Percentiles rank a stretch among this genome's conserved stretches.
Conservation (phyloP, 116 monocot species). For the Trichopus zeylanicus region DNA sequence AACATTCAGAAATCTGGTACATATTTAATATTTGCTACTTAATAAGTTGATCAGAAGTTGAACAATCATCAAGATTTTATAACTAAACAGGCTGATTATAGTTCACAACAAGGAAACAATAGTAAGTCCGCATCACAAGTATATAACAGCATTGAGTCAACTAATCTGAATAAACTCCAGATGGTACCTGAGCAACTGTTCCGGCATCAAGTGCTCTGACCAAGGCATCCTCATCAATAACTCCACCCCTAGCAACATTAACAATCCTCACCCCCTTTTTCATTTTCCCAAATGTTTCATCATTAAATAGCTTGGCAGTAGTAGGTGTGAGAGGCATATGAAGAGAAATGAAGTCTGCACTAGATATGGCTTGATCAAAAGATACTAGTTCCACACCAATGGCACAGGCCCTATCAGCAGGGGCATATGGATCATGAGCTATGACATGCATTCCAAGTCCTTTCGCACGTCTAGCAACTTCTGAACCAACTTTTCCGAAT, state of each 20-base stretch:
- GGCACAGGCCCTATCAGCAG: constrained; percentile 46
- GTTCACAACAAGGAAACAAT: not conserved
- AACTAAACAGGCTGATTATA: not conserved
- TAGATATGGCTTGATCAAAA: constrained; percentile 41
- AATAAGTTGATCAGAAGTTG: no score
- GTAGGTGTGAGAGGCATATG: constrained; percentile 54
- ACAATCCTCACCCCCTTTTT: constrained; percentile 52
- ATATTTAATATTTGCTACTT: not conserved
- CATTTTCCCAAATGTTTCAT: constrained; percentile 40
- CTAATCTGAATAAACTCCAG: not conserved
- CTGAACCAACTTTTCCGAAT: constrained; percentile 75
- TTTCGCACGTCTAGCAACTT: constrained; percentile 64
- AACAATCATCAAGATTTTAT: no score
- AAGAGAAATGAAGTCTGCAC: constrained; percentile 47
- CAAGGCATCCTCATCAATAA: constrained; percentile 60
- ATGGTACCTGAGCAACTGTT: constrained; percentile 51
- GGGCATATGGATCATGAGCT: constrained; percentile 72
- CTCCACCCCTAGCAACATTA: constrained; percentile 67
- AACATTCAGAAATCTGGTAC: not conserved
- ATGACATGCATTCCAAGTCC: constrained; percentile 86
- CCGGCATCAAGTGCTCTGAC: constrained; percentile 55
- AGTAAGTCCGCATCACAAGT: not conserved
- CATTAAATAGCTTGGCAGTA: constrained; percentile 47
- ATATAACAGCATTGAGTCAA: no score
- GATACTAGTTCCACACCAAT: constrained; percentile 50